Evolutionary conservation across 106 monocot species (phyloP), one percentile per base, ranked within the genome.

Genomic region (Posidonia australis): DNA sequence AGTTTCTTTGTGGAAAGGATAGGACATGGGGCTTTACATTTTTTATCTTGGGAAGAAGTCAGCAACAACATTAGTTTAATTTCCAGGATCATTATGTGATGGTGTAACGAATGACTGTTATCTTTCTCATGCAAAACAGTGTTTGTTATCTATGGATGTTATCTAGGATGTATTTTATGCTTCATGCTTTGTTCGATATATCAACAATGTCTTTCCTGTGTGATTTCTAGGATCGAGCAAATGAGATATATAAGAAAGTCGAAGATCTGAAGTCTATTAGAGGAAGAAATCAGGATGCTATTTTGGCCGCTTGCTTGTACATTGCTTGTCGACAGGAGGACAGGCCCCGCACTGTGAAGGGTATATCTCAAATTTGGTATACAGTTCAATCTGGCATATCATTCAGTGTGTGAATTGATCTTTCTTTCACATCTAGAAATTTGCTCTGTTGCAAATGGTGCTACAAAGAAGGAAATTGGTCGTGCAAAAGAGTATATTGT

Each of bases 391-490:
- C 5, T 12, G 7, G 36, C 36, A 36, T 36, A 36, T 36, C 36
- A 58, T 27, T 58, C 6, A 26, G 17, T 25, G 24, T 58, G 17
- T 58, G 17, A 45, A 17, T 62, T 27, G 18, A 70, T 71, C 16
- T 62, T 22, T 12, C 65, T 47, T 56, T 42, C 32, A 10, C 53
- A 63, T 18, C 17, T 55, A 84, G 84, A 84, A 72, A 80, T 84
- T 26, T 84, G 77, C 19, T 74, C 84, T 36, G 80, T 84, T 46
- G 77, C 84, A n/a, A 84, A 77, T 75, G 80, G 80, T 54, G 80
- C 80, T 12, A 84, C 84, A 68, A 84, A 84, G 74, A 84, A 84
- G 71, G 84, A 84, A 67, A 80, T 84, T 72, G 84, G 80, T 32
- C 62, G 84, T 19, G 84, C 80, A 20, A 84, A 84, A 55, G 84